Conservation (phyloP, 2,329 filamentous ascomycete species). For the Epichloe scottii region DNA sequence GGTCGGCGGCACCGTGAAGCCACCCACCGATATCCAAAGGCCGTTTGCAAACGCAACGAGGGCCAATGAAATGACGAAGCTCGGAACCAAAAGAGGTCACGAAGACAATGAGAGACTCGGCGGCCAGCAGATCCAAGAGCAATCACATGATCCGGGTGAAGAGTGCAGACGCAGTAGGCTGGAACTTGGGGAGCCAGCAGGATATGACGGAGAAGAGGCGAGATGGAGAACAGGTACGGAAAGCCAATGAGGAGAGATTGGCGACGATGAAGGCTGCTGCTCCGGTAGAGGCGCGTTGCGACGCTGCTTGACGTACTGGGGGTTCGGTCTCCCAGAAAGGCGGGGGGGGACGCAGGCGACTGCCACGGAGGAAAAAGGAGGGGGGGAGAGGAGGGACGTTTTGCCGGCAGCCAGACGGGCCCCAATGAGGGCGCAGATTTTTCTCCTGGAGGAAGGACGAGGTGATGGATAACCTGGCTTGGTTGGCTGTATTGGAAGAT, state of each 20-base stretch:
- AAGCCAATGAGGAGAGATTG: constrained; percentile 74
- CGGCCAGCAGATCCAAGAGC: constrained; percentile 71
- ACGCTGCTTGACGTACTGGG: constrained; percentile 46
- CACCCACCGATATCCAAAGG: constrained; percentile 77
- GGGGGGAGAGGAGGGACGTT: constrained; percentile 74
- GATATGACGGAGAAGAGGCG: constrained; percentile 61
- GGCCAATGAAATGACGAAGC: constrained; percentile 69
- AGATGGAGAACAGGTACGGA: constrained; percentile 69
- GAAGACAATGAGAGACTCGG: constrained; percentile 71
- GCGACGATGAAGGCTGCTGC: constrained; percentile 59
- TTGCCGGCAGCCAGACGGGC: constrained; percentile 64
- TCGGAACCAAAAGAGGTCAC: constrained; percentile 58
- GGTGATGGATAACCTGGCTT: too few relatives aligned
- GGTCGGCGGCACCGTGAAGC: constrained; percentile 63
- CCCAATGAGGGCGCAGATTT: constrained; percentile 74
- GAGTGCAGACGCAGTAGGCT: constrained; percentile 51
- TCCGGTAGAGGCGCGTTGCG: constrained; percentile 72
- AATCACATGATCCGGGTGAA: constrained; percentile 74
- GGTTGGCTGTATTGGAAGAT: neutral
- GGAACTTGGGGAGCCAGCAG: constrained; percentile 74
- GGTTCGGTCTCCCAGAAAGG: constrained; percentile 61
- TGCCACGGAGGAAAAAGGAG: constrained; percentile 70
- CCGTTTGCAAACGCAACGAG: constrained; percentile 78
- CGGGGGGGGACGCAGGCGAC: constrained; percentile 65
- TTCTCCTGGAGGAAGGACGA: constrained; percentile 35